A percentile compares a stretch with the other conserved stretches of the same genome.
Conservation (phyloP, 2,329 filamentous ascomycete genomes). For the Ophiosphaerella herpotricha region DNA sequence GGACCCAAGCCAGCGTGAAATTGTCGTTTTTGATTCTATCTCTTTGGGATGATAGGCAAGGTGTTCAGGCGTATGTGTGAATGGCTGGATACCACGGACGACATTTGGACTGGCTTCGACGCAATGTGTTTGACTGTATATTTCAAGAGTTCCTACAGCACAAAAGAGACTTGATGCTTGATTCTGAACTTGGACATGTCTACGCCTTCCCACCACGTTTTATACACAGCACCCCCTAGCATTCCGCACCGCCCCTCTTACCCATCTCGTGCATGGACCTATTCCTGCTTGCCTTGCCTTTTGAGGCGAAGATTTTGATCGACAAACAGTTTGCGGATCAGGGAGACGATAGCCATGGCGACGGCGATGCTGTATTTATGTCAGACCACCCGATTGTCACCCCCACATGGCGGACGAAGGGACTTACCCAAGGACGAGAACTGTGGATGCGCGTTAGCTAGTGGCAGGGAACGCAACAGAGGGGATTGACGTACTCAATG, state of each 20-base stretch:
- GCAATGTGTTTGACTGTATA: too few relatives aligned
- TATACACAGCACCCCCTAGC: constrained; percentile 32
- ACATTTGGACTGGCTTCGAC: not conserved
- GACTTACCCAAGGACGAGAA: constrained; percentile 81
- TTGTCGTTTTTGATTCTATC: not conserved
- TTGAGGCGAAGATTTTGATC: constrained; percentile 92
- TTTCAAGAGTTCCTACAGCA: constrained; percentile 5
- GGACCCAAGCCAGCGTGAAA: constrained; percentile 76
- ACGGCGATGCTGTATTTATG: constrained; percentile 63
- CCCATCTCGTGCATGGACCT: constrained; percentile 12
- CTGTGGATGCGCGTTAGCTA: constrained; percentile 52
- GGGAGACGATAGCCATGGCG: constrained; percentile 79
- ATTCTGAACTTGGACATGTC: constrained; percentile 20
- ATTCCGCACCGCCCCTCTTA: constrained; percentile 7
- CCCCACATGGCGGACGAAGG: constrained; percentile 6
- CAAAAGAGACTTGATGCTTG: constrained; percentile 32
- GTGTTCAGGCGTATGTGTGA: constrained; percentile 25
- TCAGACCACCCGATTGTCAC: constrained; percentile 27
- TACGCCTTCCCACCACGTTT: constrained; percentile 11
- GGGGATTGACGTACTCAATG: constrained; percentile 72
- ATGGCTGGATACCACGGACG: constrained; percentile 8
- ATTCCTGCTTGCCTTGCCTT: constrained; percentile 60
- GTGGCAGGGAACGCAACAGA: not conserved
- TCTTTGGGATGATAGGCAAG: constrained; percentile 4
- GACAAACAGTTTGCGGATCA: constrained; percentile 77